Conservation (phyloP, 345 rosid species). For the Atalantia buxifolia region DNA sequence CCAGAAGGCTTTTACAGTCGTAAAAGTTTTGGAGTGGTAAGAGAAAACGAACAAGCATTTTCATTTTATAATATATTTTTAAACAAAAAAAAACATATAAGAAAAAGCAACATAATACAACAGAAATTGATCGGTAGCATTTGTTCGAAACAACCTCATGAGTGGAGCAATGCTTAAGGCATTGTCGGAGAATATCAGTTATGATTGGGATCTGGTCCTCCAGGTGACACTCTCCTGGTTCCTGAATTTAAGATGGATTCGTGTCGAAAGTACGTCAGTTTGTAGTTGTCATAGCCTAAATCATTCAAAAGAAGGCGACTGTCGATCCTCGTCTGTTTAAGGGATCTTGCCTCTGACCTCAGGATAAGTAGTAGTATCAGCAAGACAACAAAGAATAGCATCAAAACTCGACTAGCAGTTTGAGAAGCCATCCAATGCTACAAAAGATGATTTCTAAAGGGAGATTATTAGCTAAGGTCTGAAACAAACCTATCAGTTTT, state of each 20-base stretch:
- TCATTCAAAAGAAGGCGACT: conserved; percentile 23
- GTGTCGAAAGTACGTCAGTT: conserved; percentile 9
- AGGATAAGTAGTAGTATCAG: conserved; percentile 10
- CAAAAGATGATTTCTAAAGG: neutral
- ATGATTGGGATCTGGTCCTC: conserved; percentile 44
- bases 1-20: neutral
- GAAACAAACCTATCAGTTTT: neutral
- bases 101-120: neutral
- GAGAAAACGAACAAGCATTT: neutral
- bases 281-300: conserved; percentile 17
- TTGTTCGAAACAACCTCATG: neutral
- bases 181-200: conserved; percentile 17
- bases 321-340: neutral
- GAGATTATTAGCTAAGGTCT: neutral
- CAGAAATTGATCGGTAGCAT: neutral
- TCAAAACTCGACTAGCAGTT: neutral
- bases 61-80: neutral
- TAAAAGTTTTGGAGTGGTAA: neutral
- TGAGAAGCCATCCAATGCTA: conserved; percentile 14
- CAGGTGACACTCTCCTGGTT: conserved; percentile 26
- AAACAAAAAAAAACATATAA: neutral
- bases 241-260: neutral
- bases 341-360: conserved; percentile 14
- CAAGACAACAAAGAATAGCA: conserved; percentile 1
- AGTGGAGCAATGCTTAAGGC: neutral